A percentile compares a stretch with the other conserved stretches of the same genome.
phyloP scores from a whole-genome alignment of 768 basidiomycete genomes.

The Tulasnella sp. region DNA sequence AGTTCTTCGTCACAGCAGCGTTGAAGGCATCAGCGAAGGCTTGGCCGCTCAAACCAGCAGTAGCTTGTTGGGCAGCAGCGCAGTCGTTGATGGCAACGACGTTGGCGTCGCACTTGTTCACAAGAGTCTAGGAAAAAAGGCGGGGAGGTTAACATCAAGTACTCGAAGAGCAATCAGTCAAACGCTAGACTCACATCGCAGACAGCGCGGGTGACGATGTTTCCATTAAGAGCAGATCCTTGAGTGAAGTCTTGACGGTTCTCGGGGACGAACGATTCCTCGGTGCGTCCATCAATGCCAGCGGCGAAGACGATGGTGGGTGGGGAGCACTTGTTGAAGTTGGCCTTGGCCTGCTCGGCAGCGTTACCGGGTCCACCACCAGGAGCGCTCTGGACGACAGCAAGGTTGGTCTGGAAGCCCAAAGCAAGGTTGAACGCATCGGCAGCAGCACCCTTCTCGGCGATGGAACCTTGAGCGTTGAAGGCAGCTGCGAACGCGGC shows the following conservation, averaged over 20 bases:
- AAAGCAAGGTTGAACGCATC: conserved; percentile 1
- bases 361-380: conserved; percentile 25
- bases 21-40: conserved; percentile 31
- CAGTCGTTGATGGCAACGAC: conserved; percentile 24
- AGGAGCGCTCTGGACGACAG: conserved; percentile 19
- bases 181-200: conserved; percentile 9
- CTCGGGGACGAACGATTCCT: conserved; percentile 26
- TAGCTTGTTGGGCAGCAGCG: conserved; percentile 20
- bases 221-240: conserved; percentile 28
- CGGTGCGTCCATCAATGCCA: conserved; percentile 30
- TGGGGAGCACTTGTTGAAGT: conserved; percentile 29
- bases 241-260: conserved; percentile 26
- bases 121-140: neutral
- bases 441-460: conserved; percentile 19
- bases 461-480: neutral
- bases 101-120: conserved; percentile 32
- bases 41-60: conserved; percentile 25
- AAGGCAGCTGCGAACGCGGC: neutral
- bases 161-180: neutral
- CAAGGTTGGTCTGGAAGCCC: conserved; percentile 10
- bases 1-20: conserved; percentile 19
- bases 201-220: conserved; percentile 24
- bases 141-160: neutral
- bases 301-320: conserved; percentile 18
- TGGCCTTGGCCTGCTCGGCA: conserved; percentile 1